Evolutionary conservation across 2,329 filamentous ascomycete species (phyloP).

Genomic region (Colletotrichum karsti): DNA sequence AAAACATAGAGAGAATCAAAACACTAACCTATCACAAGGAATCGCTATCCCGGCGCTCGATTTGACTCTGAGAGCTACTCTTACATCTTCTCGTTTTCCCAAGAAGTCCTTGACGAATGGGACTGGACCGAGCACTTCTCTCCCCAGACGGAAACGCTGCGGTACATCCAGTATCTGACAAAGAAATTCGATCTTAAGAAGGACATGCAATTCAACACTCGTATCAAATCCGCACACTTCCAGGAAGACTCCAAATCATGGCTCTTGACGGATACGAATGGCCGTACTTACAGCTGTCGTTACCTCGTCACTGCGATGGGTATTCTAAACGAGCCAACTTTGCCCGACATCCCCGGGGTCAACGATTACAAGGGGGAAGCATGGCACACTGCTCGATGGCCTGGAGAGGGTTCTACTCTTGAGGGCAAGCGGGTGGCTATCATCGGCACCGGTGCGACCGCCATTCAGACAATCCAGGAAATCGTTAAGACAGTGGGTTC

Average conservation of each 20-base stretch:
- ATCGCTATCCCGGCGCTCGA: constrained; percentile 54
- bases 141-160: constrained; percentile 43
- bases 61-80: constrained; percentile 56
- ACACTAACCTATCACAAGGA: constrained; percentile 28
- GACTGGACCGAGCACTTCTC: constrained; percentile 46
- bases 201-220: constrained; percentile 41
- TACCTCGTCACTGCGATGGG: constrained; percentile 45
- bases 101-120: constrained; percentile 51
- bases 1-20: too few relatives aligned
- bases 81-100: constrained; percentile 52
- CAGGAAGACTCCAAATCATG: constrained; percentile 35
- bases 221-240: constrained; percentile 38
- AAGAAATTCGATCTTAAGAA: constrained; percentile 43
- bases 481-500: constrained; percentile 56
- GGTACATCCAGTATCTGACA: constrained; percentile 47
- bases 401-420: constrained; percentile 51
- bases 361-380: constrained; percentile 48
- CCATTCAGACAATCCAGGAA: constrained; percentile 52
- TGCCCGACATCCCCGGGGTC: constrained; percentile 49
- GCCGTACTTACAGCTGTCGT: constrained; percentile 33
- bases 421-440: constrained; percentile 55
- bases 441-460: constrained; percentile 59
- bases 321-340: constrained; percentile 47
- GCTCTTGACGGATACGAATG: constrained; percentile 36
- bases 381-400: constrained; percentile 56